Base-by-base conservation (phyloP, 805 yeast species). In the Yarrowia sp. region DNA sequence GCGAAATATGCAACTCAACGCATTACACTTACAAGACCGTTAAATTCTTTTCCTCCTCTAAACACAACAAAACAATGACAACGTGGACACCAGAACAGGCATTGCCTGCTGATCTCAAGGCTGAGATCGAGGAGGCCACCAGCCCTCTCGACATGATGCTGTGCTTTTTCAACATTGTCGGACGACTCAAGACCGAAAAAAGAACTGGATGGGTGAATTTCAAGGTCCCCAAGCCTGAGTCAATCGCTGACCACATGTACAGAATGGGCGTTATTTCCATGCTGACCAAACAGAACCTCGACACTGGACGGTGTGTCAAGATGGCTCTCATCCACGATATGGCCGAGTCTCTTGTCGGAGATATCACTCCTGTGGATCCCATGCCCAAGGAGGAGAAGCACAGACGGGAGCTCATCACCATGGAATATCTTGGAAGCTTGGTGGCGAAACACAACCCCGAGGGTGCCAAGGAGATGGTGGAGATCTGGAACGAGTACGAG, bases 191-290 rank as follows among this genome's bases (percentile, higher is more conserved):
- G 76, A 79, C 85, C 3, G 93, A 90, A 72, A 86, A 82, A 69
- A 83, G 99, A 74, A 95, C 99, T 0, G 99, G 99, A 1, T 93
- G 98, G 98, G 76, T 93, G 18, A 93, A 91, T 73, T 85, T 84
- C 71, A 81, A 83, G 8, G 73, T 79, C 17, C 79, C 80, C 1
- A 70, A 79, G 22, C 86, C 87, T 1, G 73, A 91, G 75, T 84
- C 89, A 62, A 91, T 92, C 63, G 83, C 90, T n/a, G 98, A 92
- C 76, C 98, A 93, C 75, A 92, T 92, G 97, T 93, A 92, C 74
- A 81, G 99, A 66, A 92, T 93, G 97, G 86, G 91, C 6, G 79
- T 92, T 17, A 84, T 91, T 48, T 81, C 93, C 22, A 84, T 92
- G 88, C 75, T 91, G 22, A 81, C 91, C 50, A 76, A 77, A 32